Evolutionary conservation across 202 grass and related monocot genomes (phyloP).

Genomic region (Carex arenaria): DNA sequence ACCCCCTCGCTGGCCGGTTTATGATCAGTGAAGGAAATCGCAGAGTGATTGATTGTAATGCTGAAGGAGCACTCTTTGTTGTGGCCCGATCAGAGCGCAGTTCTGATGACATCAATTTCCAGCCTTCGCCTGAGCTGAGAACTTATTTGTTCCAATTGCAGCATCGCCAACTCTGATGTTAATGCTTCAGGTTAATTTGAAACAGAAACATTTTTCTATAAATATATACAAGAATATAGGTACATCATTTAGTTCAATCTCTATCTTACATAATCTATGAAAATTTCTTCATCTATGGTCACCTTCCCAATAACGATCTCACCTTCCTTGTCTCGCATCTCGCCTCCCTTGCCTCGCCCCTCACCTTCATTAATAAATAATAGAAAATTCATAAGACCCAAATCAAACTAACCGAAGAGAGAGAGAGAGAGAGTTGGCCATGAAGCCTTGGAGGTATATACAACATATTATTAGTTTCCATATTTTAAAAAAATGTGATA

Average conservation of each 20-base stretch:
- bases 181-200: constrained; percentile 47
- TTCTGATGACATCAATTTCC: constrained; percentile 39
- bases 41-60: constrained; percentile 48
- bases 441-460: too few relatives aligned
- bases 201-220: neutral
- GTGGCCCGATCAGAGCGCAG: constrained; percentile 23
- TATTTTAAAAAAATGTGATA: too few relatives aligned
- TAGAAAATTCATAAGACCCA: too few relatives aligned
- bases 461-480: too few relatives aligned
- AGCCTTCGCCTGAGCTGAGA: constrained; percentile 39
- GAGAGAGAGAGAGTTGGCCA: too few relatives aligned
- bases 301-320: too few relatives aligned
- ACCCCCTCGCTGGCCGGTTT: constrained; percentile 62
- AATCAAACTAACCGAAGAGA: too few relatives aligned
- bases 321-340: too few relatives aligned
- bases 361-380: too few relatives aligned
- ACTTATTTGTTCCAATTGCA: constrained; percentile 40
- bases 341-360: too few relatives aligned
- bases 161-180: constrained; percentile 26
- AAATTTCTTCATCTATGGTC: too few relatives aligned
- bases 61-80: constrained; percentile 49
- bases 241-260: too few relatives aligned
- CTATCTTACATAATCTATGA: neutral
- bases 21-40: neutral
- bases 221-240: neutral